Base-by-base conservation (phyloP, 2,329 filamentous ascomycete genomes). In the Pseudogymnoascus sp. region DNA sequence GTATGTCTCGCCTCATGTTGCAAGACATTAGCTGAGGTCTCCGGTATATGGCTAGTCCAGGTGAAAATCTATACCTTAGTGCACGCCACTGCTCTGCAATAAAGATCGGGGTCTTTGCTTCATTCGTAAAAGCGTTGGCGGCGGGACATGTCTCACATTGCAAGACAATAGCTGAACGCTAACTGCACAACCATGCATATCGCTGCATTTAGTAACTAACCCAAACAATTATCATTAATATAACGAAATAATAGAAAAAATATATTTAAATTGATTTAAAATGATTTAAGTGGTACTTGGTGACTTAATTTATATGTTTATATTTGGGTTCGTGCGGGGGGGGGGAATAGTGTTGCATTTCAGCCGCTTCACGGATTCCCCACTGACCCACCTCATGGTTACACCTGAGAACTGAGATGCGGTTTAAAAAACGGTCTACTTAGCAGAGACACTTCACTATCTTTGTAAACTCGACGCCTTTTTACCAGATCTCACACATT, bases 391-490 rank as follows among this genome's bases (percentile, higher is more conserved):
- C n/a, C 7, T 18, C n/a, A 28, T 30, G 26, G 26, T 10, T 7
- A 12, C 15, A 30, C 3, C n/a, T 30, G 9, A 28, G 41, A 52
- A 13, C 23, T 52, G 23, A 52, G 45, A 52, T 18, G 30, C 30
- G 45, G 30, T 52, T 18, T 26, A 52, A 28, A 52, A 52, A 52
- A 30, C 23, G 45, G 45, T 52, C 23, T 52, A 30, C 26, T 52
- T 52, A 52, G 45, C n/a, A 52, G 23, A 52, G 23, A 52, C n/a
- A 52, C n/a, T 52, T 30, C 15, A 52, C 30, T 52, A 30, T 52
- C n/a, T 30, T 18, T 52, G 8, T 15, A 30, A 52, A 52, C 45
- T 52, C 26, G 45, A 52, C 45, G 45, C 30, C n/a, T 12, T 30
- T 52, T 13, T 52, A 52, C 26, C 23, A 52, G 18, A 52, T 30